Percentiles rank a stretch among this genome's conserved stretches.
These are phyloP conservation scores for Sporobolomyces phaffii DNA, from an alignment of 768 basidiomycete genomes.

Conservation along the genomic window DNA sequence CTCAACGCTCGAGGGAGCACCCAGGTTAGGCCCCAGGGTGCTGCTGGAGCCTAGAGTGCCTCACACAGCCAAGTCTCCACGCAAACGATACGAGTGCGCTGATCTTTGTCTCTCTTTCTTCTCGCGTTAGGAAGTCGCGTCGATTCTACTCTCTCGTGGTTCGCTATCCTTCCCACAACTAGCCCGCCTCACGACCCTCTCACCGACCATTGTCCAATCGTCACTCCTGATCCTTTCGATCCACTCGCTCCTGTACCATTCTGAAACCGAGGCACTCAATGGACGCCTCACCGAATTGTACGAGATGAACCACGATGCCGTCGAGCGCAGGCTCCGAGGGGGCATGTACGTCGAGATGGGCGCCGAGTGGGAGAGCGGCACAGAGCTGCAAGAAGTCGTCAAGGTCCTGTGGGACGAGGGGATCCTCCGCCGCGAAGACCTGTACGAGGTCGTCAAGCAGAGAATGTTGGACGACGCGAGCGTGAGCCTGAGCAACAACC, in stretches of 20 bases:
- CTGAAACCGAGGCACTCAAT: constrained; percentile 25
- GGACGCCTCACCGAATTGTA: constrained; percentile 32
- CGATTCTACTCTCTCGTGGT: constrained; percentile 30
- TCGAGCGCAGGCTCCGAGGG: constrained; percentile 23
- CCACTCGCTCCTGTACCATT: constrained; percentile 35
- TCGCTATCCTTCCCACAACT: constrained; percentile 36
- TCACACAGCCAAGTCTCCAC: no score
- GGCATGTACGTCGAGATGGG: constrained; percentile 30
- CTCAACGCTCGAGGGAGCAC: no score
- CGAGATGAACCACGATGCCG: constrained; percentile 32
- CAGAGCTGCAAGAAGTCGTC: neutral
- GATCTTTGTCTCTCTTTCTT: no score
- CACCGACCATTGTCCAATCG: constrained; percentile 16
- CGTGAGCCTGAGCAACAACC: no score
- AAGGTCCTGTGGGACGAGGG: constrained; percentile 24
- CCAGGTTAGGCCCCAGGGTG: no score
- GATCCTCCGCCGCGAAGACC: constrained; percentile 19
- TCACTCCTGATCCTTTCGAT: constrained; percentile 33
- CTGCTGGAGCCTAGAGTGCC: no score
- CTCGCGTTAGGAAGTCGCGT: constrained; percentile 28
- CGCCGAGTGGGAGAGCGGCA: constrained; percentile 8
- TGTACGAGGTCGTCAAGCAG: constrained; percentile 7
- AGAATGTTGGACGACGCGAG: neutral
- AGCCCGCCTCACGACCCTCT: constrained; percentile 24
- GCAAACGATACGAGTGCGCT: no score